Evolutionary conservation across 495 filamentous ascomycete species (phyloP), one percentile per base, ranked within the genome.

Genomic region (Podospora pseudocomata): DNA sequence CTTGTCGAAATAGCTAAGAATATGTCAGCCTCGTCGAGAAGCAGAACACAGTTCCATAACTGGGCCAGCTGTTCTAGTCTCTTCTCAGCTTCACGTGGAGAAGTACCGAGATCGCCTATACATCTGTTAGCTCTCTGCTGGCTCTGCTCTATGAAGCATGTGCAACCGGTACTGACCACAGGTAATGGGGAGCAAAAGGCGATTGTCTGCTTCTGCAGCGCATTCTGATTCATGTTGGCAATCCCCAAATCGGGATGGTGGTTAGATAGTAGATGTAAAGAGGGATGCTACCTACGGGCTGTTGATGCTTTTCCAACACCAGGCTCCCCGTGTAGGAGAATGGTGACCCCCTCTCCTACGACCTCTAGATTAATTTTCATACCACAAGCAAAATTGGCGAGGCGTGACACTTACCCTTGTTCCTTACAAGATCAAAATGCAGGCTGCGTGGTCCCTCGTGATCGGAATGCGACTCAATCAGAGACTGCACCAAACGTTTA

Each of bases 261-360:
- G 23, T 23, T 23, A 23, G 20, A 23, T 23, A 23, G 23, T 23
- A 23, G 23, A 23, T 23, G 23, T 23, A 23, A 23, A 23, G 23
- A 23, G 23, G 23, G 23, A 1, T 23, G 23, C 23, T 0, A 23
- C 23, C 1, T 23, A 23, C 23, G 23, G 1, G 86, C 87, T 0
- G 87, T 89, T 0, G 84, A 76, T 0, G 88, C 89, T 71, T 91
- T 90, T 5, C 88, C 87, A 0, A 84, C 81, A 0, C 87, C 88
- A 0, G 88, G 87, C 0, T 76, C 77, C 13, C 88, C 88, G 63
- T 86, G 85, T 0, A 81, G 80, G 71, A 83, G 60, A 19, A 82
- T 72, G 6, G 87, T 80, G 0, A 89, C 74, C 1, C 86, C 87
- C 23, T 23, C 23, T 23, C 23, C 23, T 23, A 23, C 23, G 23